Conservation (phyloP, 495 filamentous ascomycete genomes). For the Tuber indicum region DNA sequence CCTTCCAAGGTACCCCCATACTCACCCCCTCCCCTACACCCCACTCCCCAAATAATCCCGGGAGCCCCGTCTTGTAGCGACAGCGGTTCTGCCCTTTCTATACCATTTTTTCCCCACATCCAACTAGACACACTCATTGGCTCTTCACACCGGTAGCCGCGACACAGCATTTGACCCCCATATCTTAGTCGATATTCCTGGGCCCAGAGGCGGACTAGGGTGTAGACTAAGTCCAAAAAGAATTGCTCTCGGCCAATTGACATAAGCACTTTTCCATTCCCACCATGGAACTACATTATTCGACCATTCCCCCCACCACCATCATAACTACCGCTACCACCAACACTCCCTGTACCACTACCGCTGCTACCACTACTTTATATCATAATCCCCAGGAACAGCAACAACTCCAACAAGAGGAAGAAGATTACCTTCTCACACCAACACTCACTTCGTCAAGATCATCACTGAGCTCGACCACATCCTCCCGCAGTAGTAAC, state of each 20-base stretch:
- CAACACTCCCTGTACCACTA: conserved; percentile 15
- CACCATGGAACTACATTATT: background rate
- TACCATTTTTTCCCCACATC: background rate
- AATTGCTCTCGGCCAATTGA: background rate
- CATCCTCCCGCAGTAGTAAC: conserved; percentile 12
- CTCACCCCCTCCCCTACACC: background rate
- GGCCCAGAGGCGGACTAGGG: background rate
- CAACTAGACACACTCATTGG: background rate
- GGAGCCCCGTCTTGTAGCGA: background rate
- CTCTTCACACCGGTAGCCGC: background rate
- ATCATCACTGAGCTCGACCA: conserved; percentile 5
- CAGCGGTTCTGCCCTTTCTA: background rate
- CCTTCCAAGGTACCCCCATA: background rate
- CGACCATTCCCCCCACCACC: background rate
- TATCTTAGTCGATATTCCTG: background rate
- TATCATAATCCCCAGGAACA: conserved; percentile 8
- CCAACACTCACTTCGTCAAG: conserved; percentile 3
- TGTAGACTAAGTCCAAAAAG: background rate
- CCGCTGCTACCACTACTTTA: conserved; percentile 11
- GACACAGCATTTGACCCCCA: background rate
- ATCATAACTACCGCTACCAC: conserved; percentile 2
- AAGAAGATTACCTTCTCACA: conserved; percentile 24
- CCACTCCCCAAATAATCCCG: background rate
- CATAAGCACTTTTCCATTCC: background rate
- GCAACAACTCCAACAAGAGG: conserved; percentile 22